Base-by-base conservation (phyloP, 2,329 filamentous ascomycete genomes). In the Trichoderma breve region DNA sequence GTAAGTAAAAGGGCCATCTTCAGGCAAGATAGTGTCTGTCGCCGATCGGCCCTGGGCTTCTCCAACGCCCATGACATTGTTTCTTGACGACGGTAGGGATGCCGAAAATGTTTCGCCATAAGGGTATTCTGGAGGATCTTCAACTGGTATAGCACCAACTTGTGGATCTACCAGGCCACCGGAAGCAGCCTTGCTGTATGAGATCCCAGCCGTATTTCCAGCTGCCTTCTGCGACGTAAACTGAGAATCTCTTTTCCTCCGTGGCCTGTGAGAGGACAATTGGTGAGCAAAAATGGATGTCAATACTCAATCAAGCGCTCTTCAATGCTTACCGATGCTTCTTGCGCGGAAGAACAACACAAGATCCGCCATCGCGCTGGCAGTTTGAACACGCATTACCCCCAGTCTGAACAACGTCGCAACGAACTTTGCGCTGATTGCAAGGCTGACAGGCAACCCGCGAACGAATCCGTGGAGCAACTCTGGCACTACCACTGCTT, bases 371-470 rank as follows among this genome's bases (percentile, higher is more conserved):
- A 26, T 65, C 63, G 4, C 63, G 63, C 30, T 65, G 63, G 32
- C 63, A 65, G n/a, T 65, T 65, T 34, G 63, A 65, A 26, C 63
- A 65, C 18, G 63, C 43, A 47, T 65, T 28, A 11, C 61, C 61
- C 11, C 63, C 63, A 24, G n/a, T 55, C 28, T 65, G 63, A 55
- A 65, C 63, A 47, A 65, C 63, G 30, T 65, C 63, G n/a, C 63
- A 65, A 18, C 63, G 63, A 15, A 65, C 63, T 65, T 65, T 65
- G 28, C 63, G 63, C 63, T 65, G 63, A 53, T 65, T 65, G 24
- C 63, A 65, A 21, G 28, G 11, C 21, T 65, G 63, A 32, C 63
- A 65, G 18, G 63, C 63, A 36, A 65, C 63, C 7, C 63, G 63
- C 28, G 63, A 65, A 1, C 63, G 63, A 26, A 53, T 65, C 9